phyloP scores from a whole-genome alignment of 2,329 filamentous ascomycete species.

The Aspergillus glaucus region DNA sequence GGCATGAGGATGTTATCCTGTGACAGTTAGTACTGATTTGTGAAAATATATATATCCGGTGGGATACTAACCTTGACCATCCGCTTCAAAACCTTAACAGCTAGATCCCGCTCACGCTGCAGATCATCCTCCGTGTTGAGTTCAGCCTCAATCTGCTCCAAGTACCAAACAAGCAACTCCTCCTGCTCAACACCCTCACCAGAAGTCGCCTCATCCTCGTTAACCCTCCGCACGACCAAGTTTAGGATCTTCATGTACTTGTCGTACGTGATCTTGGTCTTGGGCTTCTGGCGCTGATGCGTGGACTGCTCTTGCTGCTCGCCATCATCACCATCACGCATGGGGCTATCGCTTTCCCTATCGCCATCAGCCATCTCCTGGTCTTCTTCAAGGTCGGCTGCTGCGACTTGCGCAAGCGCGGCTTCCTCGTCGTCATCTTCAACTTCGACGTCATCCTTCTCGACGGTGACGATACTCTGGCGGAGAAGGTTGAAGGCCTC shows the following conservation, averaged over 20 bases:
- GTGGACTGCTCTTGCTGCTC: conserved; percentile 36
- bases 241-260: conserved; percentile 92
- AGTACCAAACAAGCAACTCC: conserved; percentile 77
- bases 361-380: conserved; percentile 47
- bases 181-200: conserved; percentile 83
- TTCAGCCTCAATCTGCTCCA: conserved; percentile 83
- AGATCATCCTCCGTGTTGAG: conserved; percentile 75
- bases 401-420: conserved; percentile 40
- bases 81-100: conserved; percentile 81
- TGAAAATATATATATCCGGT: conserved; percentile 1
- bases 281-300: conserved; percentile 43
- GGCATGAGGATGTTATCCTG: conserved; percentile 56
- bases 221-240: conserved; percentile 72
- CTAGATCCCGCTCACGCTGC: conserved; percentile 65
- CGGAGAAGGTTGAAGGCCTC: conserved; percentile 88
- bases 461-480: conserved; percentile 94
- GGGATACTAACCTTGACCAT: conserved; percentile 75
- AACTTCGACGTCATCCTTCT: conserved; percentile 95
- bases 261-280: conserved; percentile 89
- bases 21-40: neutral
- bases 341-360: conserved; percentile 46
- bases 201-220: conserved; percentile 67
- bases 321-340: conserved; percentile 48
- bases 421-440: conserved; percentile 68
- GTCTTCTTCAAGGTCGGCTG: conserved; percentile 42